Evolutionary conservation across 2,329 filamentous ascomycete genomes (phyloP).

Genomic region (Emericellopsis atlantica): DNA sequence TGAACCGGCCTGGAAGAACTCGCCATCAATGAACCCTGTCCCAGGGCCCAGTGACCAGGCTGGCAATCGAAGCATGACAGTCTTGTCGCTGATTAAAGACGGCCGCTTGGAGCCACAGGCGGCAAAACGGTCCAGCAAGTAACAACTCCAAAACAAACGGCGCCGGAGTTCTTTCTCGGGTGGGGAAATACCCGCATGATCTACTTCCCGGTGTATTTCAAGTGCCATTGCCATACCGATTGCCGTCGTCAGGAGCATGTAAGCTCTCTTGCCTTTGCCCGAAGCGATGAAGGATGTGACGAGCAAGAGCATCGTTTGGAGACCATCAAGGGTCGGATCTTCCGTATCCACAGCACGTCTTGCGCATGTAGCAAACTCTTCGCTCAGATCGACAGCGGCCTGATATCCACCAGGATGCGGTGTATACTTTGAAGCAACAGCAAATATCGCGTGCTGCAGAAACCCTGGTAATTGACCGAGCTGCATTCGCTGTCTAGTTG

Average conservation of each 20-base stretch:
- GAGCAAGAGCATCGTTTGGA: constrained; percentile 66
- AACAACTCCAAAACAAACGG: constrained; percentile 82
- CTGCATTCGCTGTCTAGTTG: constrained; percentile 59
- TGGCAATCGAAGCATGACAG: constrained; percentile 62
- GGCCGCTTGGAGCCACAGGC: constrained; percentile 72
- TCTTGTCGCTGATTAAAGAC: constrained; percentile 67
- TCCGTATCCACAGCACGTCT: constrained; percentile 63
- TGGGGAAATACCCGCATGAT: constrained; percentile 43
- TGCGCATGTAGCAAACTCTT: constrained; percentile 61
- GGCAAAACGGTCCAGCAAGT: constrained; percentile 73
- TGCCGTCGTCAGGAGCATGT: constrained; percentile 68
- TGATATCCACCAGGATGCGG: constrained; percentile 55
- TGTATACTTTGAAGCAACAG: constrained; percentile 55
- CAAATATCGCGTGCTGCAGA: constrained; percentile 44
- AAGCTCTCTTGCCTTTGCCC: constrained; percentile 73
- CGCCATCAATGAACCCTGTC: constrained; percentile 56
- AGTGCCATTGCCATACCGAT: constrained; percentile 76
- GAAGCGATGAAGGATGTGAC: constrained; percentile 64
- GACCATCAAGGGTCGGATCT: constrained; percentile 64
- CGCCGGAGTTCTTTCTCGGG: constrained; percentile 65
- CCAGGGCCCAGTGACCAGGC: constrained; percentile 55
- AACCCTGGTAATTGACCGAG: constrained; percentile 49
- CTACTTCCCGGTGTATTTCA: constrained; percentile 67
- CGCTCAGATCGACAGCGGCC: constrained; percentile 53
- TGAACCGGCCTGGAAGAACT: constrained; percentile 69